Conservation (phyloP, 1,139 yeast genomes). For the Tardiomyces digboiensis region DNA sequence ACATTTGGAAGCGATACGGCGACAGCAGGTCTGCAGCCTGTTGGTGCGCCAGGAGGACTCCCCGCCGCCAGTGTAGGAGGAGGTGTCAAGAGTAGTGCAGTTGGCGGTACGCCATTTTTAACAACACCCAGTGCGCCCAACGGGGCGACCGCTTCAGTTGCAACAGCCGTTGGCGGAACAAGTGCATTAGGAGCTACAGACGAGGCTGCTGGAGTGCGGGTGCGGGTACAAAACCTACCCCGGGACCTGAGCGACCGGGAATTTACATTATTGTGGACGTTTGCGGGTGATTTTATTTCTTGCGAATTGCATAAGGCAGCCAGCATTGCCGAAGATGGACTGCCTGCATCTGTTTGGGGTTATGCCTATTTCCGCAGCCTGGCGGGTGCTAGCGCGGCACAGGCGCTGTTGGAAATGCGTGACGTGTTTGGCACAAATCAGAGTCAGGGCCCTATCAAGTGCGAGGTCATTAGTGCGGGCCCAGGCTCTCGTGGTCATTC, state of each 20-base stretch:
- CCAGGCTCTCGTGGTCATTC: background rate
- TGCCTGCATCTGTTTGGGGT: conserved; percentile 30
- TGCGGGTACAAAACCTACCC: conserved; percentile 55
- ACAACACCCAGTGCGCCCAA: background rate
- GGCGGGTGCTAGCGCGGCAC: conserved; percentile 61
- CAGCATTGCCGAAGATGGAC: conserved; percentile 23
- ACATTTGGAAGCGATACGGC: background rate
- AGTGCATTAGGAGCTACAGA: background rate
- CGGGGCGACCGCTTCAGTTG: background rate
- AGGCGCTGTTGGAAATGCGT: conserved; percentile 56
- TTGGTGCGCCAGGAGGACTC: background rate
- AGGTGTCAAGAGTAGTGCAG: background rate
- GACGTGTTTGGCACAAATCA: conserved; percentile 42
- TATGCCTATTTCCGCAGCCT: conserved; percentile 57
- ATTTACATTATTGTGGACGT: conserved; percentile 64
- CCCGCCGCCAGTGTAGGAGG: background rate
- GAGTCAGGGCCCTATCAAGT: conserved; percentile 5
- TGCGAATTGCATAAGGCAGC: conserved; percentile 43
- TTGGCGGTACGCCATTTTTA: background rate
- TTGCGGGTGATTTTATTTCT: conserved; percentile 63
- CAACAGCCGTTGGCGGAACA: background rate
- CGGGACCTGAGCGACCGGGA: conserved; percentile 67
- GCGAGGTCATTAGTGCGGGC: conserved; percentile 4
- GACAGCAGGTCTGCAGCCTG: background rate
- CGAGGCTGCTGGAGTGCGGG: background rate